Evolutionary conservation across 1,284 basidiomycete species (phyloP), one percentile per base, ranked within the genome.

Genomic region (Cutaneotrichosporon dermatis): DNA sequence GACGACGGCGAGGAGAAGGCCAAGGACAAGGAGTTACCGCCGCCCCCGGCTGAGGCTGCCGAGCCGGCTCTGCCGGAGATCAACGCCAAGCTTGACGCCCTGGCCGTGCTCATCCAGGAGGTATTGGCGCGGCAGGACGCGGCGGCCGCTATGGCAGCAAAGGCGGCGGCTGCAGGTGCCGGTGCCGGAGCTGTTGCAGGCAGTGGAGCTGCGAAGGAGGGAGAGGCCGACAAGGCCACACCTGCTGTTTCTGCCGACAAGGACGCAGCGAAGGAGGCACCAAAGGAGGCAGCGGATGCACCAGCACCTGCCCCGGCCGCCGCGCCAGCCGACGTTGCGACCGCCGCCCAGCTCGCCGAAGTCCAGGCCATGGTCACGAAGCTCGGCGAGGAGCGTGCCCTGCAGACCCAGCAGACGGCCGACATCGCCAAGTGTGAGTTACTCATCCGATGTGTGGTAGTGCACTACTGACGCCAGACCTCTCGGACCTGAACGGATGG

Each of bases 401-500:
- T 69, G 3, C 76, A 79, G 51, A 70, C 70, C 11, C 70, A 75
- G 57, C 75, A 77, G 54, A 74, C 74, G 8, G 67, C 69, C 8
- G 77, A 77, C 51, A 76, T 79, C 35, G 75, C 71, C 1, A 61
- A 70, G 55, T 76, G 76, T 78, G 54, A 69, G 75, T 69, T 11
- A 5, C 33, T 16, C 34, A 8, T n/a, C 15, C 25, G n/a, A 1
- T n/a, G 34, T 25, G 25, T 25, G 25, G 25, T 25, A 25, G 25
- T 25, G 39, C 39, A 40, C 39, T 8, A 40, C 55, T 58, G 15
- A 55, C 40, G 9, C 4, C 60, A 78, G 75, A 79, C 58, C 66
- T 79, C 6, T 67, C 66, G 51, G 87, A 77, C 46, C 68, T 79
- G 11, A 79, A 79, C 63, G 40, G 57, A 5, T 92, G 90, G 90